Evolutionary conservation across 305 asterid genomes (phyloP).

Genomic region (Solanum hybrid): DNA sequence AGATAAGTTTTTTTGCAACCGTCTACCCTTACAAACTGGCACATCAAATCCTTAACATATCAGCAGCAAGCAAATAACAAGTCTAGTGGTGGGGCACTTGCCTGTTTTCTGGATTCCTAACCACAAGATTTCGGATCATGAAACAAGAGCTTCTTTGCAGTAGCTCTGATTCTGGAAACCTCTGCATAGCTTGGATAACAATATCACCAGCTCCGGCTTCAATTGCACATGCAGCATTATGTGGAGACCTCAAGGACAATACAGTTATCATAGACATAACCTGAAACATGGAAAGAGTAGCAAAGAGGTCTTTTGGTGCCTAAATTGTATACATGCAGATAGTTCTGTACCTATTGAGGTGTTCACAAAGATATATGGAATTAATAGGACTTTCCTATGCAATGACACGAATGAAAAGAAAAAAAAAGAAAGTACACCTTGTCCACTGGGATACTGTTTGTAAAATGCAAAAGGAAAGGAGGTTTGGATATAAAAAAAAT

Average conservation of each 20-base stretch:
- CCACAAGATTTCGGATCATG: slow-evolving; percentile 89
- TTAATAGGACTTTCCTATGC: background rate
- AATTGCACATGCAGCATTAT: slow-evolving; percentile 67
- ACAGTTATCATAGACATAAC: slow-evolving; percentile 58
- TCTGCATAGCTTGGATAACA: slow-evolving; percentile 72
- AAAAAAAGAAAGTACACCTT: background rate
- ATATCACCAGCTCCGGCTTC: slow-evolving; percentile 96
- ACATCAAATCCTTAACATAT: background rate
- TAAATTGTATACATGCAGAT: background rate
- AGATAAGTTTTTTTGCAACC: background rate
- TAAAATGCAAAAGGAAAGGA: background rate
- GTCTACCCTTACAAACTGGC: background rate
- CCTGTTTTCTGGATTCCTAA: slow-evolving; percentile 88
- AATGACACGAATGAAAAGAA: background rate
- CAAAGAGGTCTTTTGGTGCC: background rate
- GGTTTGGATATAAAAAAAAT: background rate
- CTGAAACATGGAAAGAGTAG: slow-evolving; percentile 23
- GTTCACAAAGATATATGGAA: background rate
- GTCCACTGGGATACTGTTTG: background rate
- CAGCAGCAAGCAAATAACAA: background rate
- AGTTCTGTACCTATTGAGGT: background rate
- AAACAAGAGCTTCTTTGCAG: slow-evolving; percentile 70
- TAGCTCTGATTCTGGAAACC: slow-evolving; percentile 67
- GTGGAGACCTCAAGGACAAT: slow-evolving; percentile 79
- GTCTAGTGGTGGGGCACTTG: background rate